A percentile compares a stretch with the other conserved stretches of the same genome.
These are phyloP conservation scores for Taxillus chinensis DNA, from an alignment of 164 flowering plant genomes.

Conservation along the genomic window DNA sequence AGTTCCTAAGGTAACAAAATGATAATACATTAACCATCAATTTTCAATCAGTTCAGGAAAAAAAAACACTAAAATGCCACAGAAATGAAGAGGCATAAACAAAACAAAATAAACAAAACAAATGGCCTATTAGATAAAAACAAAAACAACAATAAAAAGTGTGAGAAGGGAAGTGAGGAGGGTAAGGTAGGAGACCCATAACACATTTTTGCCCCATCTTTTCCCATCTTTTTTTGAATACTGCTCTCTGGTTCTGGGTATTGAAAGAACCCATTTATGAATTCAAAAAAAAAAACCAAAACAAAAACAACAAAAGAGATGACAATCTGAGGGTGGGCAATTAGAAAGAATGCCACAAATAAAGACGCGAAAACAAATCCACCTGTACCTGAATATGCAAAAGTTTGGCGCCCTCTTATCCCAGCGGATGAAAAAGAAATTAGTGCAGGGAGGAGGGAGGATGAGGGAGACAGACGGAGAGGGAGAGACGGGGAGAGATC, in stretches of 20 bases:
- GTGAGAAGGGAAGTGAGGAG: no score
- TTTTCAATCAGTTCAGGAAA: background rate
- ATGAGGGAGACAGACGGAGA: background rate
- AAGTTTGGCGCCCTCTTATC: no score
- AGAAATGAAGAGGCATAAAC: background rate
- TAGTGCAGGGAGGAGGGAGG: background rate
- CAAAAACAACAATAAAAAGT: conserved; percentile 1
- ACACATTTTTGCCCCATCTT: no score
- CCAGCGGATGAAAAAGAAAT: background rate
- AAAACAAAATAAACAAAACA: background rate
- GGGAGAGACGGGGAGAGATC: background rate
- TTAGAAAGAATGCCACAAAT: background rate
- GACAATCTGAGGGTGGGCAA: background rate
- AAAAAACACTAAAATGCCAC: background rate
- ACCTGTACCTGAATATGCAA: no score
- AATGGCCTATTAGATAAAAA: background rate
- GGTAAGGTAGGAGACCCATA: background rate
- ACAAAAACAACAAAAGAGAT: background rate
- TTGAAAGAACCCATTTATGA: background rate
- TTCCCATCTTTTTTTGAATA: no score
- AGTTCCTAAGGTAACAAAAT: background rate
- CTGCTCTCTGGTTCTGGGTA: no score
- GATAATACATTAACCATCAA: background rate
- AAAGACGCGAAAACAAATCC: background rate
- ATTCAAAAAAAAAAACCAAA: background rate